Percentiles rank a stretch among this genome's conserved stretches.
Evolutionary conservation across 2,329 filamentous ascomycete species (phyloP).

Genomic region (Rasamsonia emersonii): DNA sequence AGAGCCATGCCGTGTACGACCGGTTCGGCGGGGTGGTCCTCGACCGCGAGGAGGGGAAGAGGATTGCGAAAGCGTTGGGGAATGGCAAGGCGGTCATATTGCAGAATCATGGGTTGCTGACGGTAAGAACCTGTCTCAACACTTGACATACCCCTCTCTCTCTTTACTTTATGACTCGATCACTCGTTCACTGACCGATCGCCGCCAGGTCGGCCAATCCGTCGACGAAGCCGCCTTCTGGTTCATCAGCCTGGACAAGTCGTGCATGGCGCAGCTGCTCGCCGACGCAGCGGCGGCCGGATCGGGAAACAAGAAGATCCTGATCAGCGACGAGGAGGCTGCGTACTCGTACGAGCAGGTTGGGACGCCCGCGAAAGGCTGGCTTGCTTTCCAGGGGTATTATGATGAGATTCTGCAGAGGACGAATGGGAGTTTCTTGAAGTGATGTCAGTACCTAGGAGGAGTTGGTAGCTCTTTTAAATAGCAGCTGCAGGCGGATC

Average conservation of each 20-base stretch:
- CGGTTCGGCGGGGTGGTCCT: slow-evolving; percentile 47
- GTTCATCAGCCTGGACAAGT: slow-evolving; percentile 36
- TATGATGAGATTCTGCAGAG: slow-evolving; percentile 47
- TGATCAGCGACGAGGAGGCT: slow-evolving; percentile 17
- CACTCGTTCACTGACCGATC: neutral
- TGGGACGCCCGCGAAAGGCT: slow-evolving; percentile 41
- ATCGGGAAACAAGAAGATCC: slow-evolving; percentile 14
- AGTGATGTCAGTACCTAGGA: no score
- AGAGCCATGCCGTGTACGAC: slow-evolving; percentile 32
- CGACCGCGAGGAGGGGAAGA: slow-evolving; percentile 42
- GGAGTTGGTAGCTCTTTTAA: no score
- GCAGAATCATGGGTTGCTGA: slow-evolving; percentile 49
- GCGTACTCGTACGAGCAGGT: slow-evolving; percentile 15
- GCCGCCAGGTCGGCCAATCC: slow-evolving; percentile 25
- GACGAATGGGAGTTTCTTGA: slow-evolving; percentile 43
- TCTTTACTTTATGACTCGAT: neutral
- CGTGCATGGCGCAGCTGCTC: slow-evolving; percentile 16
- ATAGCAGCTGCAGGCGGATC: no score
- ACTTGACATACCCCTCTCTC: neutral
- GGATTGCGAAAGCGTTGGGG: slow-evolving; percentile 42
- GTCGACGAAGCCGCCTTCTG: slow-evolving; percentile 48
- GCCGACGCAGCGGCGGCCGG: slow-evolving; percentile 7
- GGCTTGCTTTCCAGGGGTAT: slow-evolving; percentile 46
- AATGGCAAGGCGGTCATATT: slow-evolving; percentile 44
- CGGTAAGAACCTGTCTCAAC: slow-evolving; percentile 20